Evolutionary conservation across 768 basidiomycete genomes (phyloP), one percentile per base, ranked within the genome.

Genomic region (Mycena epipterygia): DNA sequence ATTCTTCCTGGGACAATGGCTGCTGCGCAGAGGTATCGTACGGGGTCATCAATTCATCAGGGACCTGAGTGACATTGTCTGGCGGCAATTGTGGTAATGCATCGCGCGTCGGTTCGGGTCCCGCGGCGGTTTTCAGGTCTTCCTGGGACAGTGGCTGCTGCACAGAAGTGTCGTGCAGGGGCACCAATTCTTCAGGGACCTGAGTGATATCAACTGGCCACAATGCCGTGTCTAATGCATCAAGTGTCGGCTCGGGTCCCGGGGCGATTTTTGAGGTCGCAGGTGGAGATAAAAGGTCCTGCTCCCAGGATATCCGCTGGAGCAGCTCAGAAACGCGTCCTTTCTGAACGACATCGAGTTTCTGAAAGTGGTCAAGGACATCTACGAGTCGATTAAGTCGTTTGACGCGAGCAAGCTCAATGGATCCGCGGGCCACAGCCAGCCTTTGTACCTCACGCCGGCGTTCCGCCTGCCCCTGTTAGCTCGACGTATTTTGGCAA

Each of bases 351-450:
- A 63, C 67, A 41, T 80, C 76, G 48, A 88, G 74, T 16, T 77
- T 73, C 63, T 79, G 78, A 70, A 87, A 83, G 59, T 77, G 78
- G 14, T 81, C 72, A 30, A 89, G 75, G 6, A 86, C 78, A 42
- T 75, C 77, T 41, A 81, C 81, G 52, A 89, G 74, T 48, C 82
- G 82, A 30, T 80, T 78, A 3, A 95, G 82, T 52, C 93, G 86
- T 61, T 83, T 77, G 44, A 89, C 81, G 63, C 93, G 89, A 30
- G 86, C 86, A 21, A 79, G 74, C 78, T 95, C 93, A 23, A 94
- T 84, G 13, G 80, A 78, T 12, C 88, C 88, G 57, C 93, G 88
- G 9, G 86, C 84, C 12, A 79, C 74, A 11, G 88, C 81, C 44
- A 89, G 77, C 27, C 80, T 82, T 55, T 87, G 87, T 8, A 83